Evolutionary conservation across 495 filamentous ascomycete genomes (phyloP), one percentile per base, ranked within the genome.

Genomic region (Penicillium chermesinum): DNA sequence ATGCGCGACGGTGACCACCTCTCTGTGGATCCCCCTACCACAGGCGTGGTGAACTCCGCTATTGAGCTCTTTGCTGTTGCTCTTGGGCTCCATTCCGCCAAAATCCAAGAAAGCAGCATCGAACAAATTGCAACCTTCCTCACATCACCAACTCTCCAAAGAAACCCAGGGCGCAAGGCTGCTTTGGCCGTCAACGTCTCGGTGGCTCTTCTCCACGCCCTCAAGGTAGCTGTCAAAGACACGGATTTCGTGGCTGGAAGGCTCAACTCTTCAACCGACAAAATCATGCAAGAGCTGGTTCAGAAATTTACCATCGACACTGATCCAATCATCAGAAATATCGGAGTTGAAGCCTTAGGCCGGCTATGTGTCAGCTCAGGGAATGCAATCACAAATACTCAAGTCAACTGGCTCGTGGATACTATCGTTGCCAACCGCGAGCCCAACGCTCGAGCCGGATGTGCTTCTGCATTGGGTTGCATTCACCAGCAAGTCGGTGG

Each of bases 401-500:
- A 95, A 62, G 84, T 99, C 47, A 95, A 95, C 54, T 84, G 81
- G 66, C 77, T 96, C n/a, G 82, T 96, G 16, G 90, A 96, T 44
- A 93, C 84, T 6, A 95, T 99, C 54, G 89, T 99, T 9, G 78
- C 82, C 30, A 96, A 96, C 58, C 75, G 91, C 21, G 93, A 99
- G 49, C 93, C 93, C 4, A 91, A 87, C 59, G 88, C 88, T 10
- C 84, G 93, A 59, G 89, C 93, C 34, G 93, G 93, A 20, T 99
- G 89, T 62, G 94, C 94, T 15, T 84, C 93, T 71, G 89, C 93
- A 27, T 71, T 99, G 46, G 93, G 91, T 12, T 88, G 84, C 52
- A 97, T 97, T 37, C 93, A 97, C 65, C 83, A 89, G 2, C 88
- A 95, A 62, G 87, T 97, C 22, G 93, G 93, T 46, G 93, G 93